A percentile compares a stretch with the other conserved stretches of the same genome.
Conservation (phyloP, 371 early-diverging fungal species). For the Blyttiomyces sp. region DNA sequence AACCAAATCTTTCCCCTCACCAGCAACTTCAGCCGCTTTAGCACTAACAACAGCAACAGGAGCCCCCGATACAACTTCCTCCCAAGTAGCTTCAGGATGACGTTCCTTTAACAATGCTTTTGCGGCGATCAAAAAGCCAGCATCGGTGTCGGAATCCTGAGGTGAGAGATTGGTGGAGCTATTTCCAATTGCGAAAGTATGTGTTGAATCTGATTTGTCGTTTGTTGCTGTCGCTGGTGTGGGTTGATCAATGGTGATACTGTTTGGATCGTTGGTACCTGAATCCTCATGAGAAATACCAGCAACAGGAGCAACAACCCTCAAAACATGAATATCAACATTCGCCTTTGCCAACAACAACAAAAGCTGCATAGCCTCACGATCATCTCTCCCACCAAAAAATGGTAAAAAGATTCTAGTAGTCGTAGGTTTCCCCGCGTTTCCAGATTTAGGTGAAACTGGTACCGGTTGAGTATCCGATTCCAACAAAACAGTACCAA, state of each 20-base stretch:
- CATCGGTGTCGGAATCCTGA: neutral
- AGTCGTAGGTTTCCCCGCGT: neutral
- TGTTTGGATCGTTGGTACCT: neutral
- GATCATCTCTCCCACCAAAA: slow-evolving; percentile 64
- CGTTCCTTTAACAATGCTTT: too few relatives aligned
- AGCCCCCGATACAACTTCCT: neutral
- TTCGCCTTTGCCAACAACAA: neutral
- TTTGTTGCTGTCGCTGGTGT: too few relatives aligned
- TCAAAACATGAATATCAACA: neutral
- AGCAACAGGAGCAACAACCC: neutral
- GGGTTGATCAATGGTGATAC: too few relatives aligned
- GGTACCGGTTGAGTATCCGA: too few relatives aligned
- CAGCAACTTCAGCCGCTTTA: slow-evolving; percentile 2
- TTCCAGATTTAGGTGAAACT: slow-evolving; percentile 1
- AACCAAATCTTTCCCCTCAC: neutral
- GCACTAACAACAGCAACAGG: neutral
- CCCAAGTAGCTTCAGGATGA: too few relatives aligned
- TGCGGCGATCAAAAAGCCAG: neutral
- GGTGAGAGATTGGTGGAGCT: neutral
- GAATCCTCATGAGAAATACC: too few relatives aligned
- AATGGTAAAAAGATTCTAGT: slow-evolving; percentile 48
- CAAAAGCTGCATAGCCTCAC: slow-evolving; percentile 38
- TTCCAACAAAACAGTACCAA: slow-evolving; percentile 46
- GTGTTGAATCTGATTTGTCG: too few relatives aligned
- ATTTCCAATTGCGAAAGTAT: neutral